Evolutionary conservation across 345 rosid genomes (phyloP).

Genomic region (Atalantia buxifolia): DNA sequence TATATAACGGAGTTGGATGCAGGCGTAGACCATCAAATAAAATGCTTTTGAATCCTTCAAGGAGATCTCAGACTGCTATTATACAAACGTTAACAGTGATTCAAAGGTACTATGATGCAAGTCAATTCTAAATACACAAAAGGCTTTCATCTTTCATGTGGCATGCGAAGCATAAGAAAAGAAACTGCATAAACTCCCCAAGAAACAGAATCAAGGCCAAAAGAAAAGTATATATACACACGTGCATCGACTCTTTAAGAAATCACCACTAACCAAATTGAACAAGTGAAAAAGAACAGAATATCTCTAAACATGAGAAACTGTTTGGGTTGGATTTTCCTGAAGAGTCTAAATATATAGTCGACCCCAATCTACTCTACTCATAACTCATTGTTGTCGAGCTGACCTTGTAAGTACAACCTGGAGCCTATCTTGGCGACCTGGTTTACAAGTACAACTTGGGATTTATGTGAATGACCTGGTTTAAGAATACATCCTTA

Average conservation of each 20-base stretch:
- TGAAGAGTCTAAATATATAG: too few relatives aligned
- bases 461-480: too few relatives aligned
- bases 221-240: background rate
- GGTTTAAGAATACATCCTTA: too few relatives aligned
- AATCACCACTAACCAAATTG: background rate
- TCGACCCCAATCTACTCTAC: too few relatives aligned
- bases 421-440: too few relatives aligned
- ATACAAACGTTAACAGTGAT: background rate
- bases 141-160: background rate
- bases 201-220: background rate
- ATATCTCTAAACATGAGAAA: background rate
- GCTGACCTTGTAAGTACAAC: too few relatives aligned
- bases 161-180: background rate
- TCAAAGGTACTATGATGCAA: background rate
- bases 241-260: background rate
- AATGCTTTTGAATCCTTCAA: background rate
- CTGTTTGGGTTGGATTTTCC: too few relatives aligned
- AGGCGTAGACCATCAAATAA: background rate
- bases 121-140: background rate
- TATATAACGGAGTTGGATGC: background rate
- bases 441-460: too few relatives aligned
- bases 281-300: background rate
- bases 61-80: background rate
- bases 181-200: background rate
- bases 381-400: too few relatives aligned